phyloP scores from a whole-genome alignment of 202 grass and related monocot species.

The Panicum hallii region DNA sequence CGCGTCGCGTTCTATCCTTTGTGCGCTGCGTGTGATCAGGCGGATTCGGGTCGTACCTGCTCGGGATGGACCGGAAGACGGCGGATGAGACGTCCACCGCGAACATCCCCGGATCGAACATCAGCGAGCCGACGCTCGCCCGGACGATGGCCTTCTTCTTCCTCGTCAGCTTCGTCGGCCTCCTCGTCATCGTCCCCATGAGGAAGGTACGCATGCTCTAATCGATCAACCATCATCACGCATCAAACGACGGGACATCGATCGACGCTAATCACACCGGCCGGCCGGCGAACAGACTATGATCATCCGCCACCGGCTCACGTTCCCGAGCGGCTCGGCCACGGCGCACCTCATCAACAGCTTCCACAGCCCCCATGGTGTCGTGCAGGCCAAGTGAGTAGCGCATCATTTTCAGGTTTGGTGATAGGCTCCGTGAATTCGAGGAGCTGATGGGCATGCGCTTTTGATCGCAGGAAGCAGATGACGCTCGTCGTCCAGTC shows the following conservation, averaged over 20 bases:
- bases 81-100: conserved; percentile 47
- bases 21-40: conserved; percentile 11
- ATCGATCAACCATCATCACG: not conserved
- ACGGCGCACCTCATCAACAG: conserved; percentile 82
- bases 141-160: conserved; percentile 59
- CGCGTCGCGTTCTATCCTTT: no score
- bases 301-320: conserved; percentile 67
- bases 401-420: not conserved
- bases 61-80: conserved; percentile 55
- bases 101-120: conserved; percentile 14
- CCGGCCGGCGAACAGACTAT: conserved; percentile 43
- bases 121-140: conserved; percentile 51
- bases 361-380: conserved; percentile 60
- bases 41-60: conserved; percentile 63
- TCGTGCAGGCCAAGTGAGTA: conserved; percentile 53
- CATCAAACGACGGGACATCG: no score
- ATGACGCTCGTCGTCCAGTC: conserved; percentile 47
- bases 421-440: not conserved
- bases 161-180: conserved; percentile 65
- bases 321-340: conserved; percentile 70
- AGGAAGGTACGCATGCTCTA: conserved; percentile 50
- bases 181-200: conserved; percentile 64
- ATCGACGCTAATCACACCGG: not conserved
- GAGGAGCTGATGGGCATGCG: not conserved
- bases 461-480: conserved; percentile 41